phyloP scores from a whole-genome alignment of 2,329 filamentous ascomycete genomes.

The Colletotrichum magnum region DNA sequence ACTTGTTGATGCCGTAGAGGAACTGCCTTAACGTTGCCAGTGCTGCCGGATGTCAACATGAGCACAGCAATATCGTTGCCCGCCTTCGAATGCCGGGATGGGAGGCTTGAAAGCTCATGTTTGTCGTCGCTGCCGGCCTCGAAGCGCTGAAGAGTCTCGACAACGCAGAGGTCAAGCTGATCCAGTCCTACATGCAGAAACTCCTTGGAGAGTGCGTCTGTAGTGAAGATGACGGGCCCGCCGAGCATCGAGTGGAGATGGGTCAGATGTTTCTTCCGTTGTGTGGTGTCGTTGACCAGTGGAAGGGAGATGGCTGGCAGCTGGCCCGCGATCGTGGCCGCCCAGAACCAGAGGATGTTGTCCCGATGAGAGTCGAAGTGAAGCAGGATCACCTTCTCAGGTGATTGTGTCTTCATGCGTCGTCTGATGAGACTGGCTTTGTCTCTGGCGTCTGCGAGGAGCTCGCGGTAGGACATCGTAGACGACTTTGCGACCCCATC shows the following conservation, averaged over 20 bases:
- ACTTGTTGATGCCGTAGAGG: slow-evolving; percentile 59
- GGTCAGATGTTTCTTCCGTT: slow-evolving; percentile 30
- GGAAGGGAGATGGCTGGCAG: slow-evolving; percentile 28
- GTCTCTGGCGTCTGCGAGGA: slow-evolving; percentile 13
- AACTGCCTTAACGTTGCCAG: slow-evolving; percentile 66
- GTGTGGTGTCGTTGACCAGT: slow-evolving; percentile 26
- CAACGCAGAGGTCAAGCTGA: slow-evolving; percentile 15
- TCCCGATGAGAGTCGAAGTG: slow-evolving; percentile 34
- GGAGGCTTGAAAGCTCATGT: no score
- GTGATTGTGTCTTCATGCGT: slow-evolving; percentile 9
- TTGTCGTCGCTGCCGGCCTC: no score
- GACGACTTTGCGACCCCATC: neutral
- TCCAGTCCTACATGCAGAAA: slow-evolving; percentile 16
- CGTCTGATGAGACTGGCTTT: slow-evolving; percentile 14
- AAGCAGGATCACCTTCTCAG: slow-evolving; percentile 24
- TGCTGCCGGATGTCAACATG: slow-evolving; percentile 69
- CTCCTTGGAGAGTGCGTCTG: slow-evolving; percentile 9
- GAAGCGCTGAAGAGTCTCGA: slow-evolving; percentile 10
- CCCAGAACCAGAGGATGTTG: slow-evolving; percentile 37
- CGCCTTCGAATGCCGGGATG: no score
- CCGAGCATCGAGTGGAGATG: slow-evolving; percentile 20
- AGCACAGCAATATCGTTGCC: slow-evolving; percentile 50
- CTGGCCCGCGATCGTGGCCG: slow-evolving; percentile 18
- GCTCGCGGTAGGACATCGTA: slow-evolving; percentile 19
- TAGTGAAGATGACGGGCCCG: slow-evolving; percentile 22